phyloP scores from a whole-genome alignment of 805 yeast species.

The Jamesozyma hellenica region DNA sequence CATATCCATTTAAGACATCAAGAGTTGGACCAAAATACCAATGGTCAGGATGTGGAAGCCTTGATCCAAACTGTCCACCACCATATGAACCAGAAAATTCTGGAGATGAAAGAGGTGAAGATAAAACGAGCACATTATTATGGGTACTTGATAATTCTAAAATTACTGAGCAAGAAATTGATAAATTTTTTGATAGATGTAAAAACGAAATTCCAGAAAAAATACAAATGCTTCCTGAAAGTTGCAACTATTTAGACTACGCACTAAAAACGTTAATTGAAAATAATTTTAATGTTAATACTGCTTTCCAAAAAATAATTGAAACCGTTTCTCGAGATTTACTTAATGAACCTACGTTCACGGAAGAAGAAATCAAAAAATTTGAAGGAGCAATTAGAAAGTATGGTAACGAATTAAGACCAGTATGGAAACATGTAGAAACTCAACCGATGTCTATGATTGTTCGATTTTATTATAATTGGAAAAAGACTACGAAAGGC shows the following conservation, averaged over 20 bases:
- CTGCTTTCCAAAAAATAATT: slow-evolving; percentile 39
- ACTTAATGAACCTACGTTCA: slow-evolving; percentile 70
- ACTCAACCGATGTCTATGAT: slow-evolving; percentile 68
- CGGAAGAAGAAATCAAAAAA: slow-evolving; percentile 46
- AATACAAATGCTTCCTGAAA: slow-evolving; percentile 45
- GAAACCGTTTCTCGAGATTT: slow-evolving; percentile 42
- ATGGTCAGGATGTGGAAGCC: slow-evolving; percentile 20
- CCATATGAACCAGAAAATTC: neutral
- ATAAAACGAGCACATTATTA: slow-evolving; percentile 49
- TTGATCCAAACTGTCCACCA: neutral
- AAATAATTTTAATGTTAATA: slow-evolving; percentile 38
- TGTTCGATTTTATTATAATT: slow-evolving; percentile 77
- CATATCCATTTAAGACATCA: slow-evolving; percentile 23
- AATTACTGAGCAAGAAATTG: slow-evolving; percentile 31
- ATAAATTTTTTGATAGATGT: slow-evolving; percentile 46
- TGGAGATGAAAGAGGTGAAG: slow-evolving; percentile 60
- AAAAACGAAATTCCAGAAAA: slow-evolving; percentile 42
- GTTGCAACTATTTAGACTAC: slow-evolving; percentile 79
- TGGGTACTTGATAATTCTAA: slow-evolving; percentile 44
- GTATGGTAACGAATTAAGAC: slow-evolving; percentile 71
- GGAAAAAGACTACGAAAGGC: slow-evolving; percentile 83
- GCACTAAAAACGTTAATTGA: slow-evolving; percentile 47
- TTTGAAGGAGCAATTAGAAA: slow-evolving; percentile 69
- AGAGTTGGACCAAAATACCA: slow-evolving; percentile 21
- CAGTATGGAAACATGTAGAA: slow-evolving; percentile 59